phyloP scores from a whole-genome alignment of 2,329 filamentous ascomycete species.

The Chrysoporthe puriensis region DNA sequence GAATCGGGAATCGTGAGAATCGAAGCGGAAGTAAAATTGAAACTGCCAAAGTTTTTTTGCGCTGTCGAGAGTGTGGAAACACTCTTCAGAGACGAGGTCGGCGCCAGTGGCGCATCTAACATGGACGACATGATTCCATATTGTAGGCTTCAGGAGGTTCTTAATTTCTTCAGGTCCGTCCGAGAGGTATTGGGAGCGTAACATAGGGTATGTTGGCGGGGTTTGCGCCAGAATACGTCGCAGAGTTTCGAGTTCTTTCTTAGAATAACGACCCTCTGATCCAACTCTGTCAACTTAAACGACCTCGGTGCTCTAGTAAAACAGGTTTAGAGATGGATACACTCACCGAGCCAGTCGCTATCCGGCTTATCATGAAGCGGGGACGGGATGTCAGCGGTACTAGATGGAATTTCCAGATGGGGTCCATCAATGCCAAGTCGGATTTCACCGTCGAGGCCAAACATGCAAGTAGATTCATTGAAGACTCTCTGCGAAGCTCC shows the following conservation, averaged over 20 bases:
- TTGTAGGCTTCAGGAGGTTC: neutral
- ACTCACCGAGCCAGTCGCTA: conserved; percentile 10
- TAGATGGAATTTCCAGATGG: neutral
- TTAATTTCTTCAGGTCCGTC: neutral
- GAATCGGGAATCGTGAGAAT: neutral
- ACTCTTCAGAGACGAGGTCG: neutral
- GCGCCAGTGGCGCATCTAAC: neutral
- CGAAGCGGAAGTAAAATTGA: conserved; percentile 3
- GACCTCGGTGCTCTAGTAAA: too few species aligned
- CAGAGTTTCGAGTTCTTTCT: neutral
- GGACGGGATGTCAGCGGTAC: neutral
- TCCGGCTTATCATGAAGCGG: neutral
- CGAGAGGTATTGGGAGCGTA: neutral
- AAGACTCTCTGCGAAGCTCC: neutral
- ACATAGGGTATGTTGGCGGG: neutral
- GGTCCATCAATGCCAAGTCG: neutral
- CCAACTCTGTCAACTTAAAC: neutral
- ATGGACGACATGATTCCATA: conserved; percentile 5
- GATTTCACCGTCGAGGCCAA: conserved; percentile 3
- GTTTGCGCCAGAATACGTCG: neutral
- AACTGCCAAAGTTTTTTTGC: neutral
- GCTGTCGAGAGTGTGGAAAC: neutral
- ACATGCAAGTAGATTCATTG: neutral
- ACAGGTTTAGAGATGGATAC: too few species aligned
- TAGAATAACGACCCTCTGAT: neutral